Conservation (phyloP, 1,284 basidiomycete species). For the Dichomitus squalens region DNA sequence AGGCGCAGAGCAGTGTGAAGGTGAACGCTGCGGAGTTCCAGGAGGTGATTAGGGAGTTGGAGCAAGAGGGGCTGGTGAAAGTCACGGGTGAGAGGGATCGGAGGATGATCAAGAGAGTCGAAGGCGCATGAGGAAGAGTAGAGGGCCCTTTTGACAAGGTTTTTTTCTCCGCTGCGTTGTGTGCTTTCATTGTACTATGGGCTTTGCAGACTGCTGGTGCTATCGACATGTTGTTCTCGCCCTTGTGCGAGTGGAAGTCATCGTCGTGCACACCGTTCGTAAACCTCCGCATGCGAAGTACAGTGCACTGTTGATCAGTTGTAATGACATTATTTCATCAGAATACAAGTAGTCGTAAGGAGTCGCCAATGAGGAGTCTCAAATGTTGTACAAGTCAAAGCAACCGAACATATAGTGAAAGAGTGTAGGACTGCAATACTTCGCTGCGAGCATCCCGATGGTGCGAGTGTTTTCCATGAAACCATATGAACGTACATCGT, state of each 20-base stretch:
- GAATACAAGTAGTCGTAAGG: no score
- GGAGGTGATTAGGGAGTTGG: constrained; percentile 78
- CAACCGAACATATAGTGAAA: no score
- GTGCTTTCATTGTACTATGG: background rate
- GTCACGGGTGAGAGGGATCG: constrained; percentile 86
- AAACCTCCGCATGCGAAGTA: no score
- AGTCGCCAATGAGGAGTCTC: no score
- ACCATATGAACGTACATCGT: no score
- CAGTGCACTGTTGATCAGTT: background rate
- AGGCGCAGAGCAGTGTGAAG: constrained; percentile 78
- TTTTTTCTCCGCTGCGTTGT: background rate
- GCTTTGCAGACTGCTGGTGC: background rate
- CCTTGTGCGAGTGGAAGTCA: no score
- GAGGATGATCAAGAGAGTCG: constrained; percentile 69
- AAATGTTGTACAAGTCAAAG: no score
- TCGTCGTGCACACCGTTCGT: no score
- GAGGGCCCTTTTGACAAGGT: background rate
- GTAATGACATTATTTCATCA: no score
- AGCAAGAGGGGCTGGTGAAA: constrained; percentile 83
- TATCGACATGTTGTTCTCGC: background rate
- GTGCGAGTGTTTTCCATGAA: no score
- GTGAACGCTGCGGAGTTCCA: constrained; percentile 80
- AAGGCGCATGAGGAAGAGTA: constrained; percentile 30
- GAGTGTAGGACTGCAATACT: no score
- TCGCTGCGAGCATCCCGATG: no score